These are phyloP conservation scores for Triadica sebifera DNA, from an alignment of 345 rosid genomes.

Conservation along the genomic window DNA sequence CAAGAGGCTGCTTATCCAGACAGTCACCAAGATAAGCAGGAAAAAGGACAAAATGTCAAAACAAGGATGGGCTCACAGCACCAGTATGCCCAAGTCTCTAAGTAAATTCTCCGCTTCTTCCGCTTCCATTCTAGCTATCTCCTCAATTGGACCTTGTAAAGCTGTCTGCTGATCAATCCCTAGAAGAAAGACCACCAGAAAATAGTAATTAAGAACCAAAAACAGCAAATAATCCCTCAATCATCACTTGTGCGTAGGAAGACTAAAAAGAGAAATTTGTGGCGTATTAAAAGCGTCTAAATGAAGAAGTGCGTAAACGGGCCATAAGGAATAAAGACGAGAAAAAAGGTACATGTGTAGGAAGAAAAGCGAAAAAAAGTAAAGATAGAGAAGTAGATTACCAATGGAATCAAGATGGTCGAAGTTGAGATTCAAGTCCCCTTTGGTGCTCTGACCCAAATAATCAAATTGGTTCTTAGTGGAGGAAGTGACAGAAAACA, in stretches of 20 bases:
- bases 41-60: background rate
- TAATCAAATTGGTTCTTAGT: constrained; percentile 72
- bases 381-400: constrained; percentile 13
- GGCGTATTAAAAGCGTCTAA: background rate
- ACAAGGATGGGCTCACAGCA: constrained; percentile 33
- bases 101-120: constrained; percentile 71
- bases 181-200: constrained; percentile 11
- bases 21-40: background rate
- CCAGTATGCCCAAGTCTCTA: constrained; percentile 71
- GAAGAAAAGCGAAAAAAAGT: background rate
- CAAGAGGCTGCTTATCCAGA: background rate
- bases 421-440: constrained; percentile 80
- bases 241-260: background rate
- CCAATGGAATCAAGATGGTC: constrained; percentile 63
- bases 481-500: constrained; percentile 71
- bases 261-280: background rate
- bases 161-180: constrained; percentile 60
- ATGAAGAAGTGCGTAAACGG: background rate
- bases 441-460: constrained; percentile 88
- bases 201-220: background rate
- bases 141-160: constrained; percentile 87
- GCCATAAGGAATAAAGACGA: background rate
- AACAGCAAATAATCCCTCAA: background rate
- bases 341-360: background rate
- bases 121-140: constrained; percentile 75